These are phyloP conservation scores for Phaseolus coccineus DNA, from an alignment of 331 rosid genomes.

Conservation along the genomic window DNA sequence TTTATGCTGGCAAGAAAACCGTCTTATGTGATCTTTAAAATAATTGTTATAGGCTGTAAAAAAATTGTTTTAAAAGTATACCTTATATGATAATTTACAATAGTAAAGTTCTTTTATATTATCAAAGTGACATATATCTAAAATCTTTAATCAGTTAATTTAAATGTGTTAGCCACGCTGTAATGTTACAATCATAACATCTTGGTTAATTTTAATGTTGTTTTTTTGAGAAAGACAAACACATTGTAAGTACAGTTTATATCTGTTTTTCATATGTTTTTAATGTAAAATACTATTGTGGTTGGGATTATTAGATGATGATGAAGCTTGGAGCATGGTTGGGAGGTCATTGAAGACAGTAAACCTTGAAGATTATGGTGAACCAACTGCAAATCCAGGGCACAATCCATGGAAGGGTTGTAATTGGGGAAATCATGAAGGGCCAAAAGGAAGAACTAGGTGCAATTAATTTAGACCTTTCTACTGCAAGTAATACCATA, in stretches of 20 bases:
- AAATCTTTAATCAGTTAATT: too few species aligned
- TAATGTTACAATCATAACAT: too few species aligned
- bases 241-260: not conserved
- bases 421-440: not conserved
- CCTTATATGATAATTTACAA: too few species aligned
- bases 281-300: not conserved
- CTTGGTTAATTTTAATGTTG: not conserved
- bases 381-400: slow-evolving; percentile 56
- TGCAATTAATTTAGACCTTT: too few species aligned
- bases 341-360: slow-evolving; percentile 51
- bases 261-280: not conserved
- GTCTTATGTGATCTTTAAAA: too few species aligned
- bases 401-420: slow-evolving; percentile 46
- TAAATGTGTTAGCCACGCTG: too few species aligned
- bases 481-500: too few species aligned
- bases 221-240: not conserved
- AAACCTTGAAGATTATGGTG: slow-evolving; percentile 57
- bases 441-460: not conserved
- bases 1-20: too few species aligned
- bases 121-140: too few species aligned
- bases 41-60: too few species aligned
- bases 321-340: slow-evolving; percentile 24
- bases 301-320: not conserved
- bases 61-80: too few species aligned
- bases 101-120: too few species aligned